Percentiles rank a stretch among this genome's conserved stretches.
phyloP scores from a whole-genome alignment of 352 stramenopile species.

The Aphanomyces stellatus region DNA sequence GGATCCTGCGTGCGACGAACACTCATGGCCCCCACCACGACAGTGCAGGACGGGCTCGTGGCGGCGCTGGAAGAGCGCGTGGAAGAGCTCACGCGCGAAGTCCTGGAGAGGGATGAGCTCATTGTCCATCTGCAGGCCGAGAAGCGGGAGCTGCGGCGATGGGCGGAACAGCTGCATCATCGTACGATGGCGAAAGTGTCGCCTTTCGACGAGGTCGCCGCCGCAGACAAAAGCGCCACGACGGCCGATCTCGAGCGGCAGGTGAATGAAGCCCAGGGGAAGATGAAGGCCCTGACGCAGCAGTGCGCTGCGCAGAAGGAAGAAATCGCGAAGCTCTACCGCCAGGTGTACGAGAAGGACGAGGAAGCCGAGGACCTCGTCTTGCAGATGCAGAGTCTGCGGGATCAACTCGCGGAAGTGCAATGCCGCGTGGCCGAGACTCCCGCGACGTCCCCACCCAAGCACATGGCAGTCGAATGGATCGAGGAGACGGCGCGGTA shows the following conservation, averaged over 20 bases:
- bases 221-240: constrained; percentile 14
- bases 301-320: constrained; percentile 8
- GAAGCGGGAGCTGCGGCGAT: constrained; percentile 43
- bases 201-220: not conserved
- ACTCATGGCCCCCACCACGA: too few species aligned
- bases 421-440: not conserved
- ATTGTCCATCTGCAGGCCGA: constrained; percentile 70
- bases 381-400: not conserved
- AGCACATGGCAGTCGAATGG: constrained; percentile 27
- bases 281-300: constrained; percentile 20
- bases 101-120: constrained; percentile 59
- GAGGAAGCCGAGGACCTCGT: constrained; percentile 1
- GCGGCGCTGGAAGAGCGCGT: constrained; percentile 37
- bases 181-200: not conserved
- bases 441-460: not conserved
- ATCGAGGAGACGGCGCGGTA: constrained; percentile 56
- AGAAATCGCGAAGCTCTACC: constrained; percentile 3
- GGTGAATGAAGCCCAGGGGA: constrained; percentile 22
- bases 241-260: constrained; percentile 34
- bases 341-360: constrained; percentile 12
- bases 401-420: constrained; percentile 5
- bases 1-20: too few species aligned
- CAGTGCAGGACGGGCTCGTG: constrained; percentile 7
- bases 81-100: constrained; percentile 33
- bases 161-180: constrained; percentile 44